Evolutionary conservation across 2,329 filamentous ascomycete species (phyloP), one percentile per base, ranked within the genome.

Genomic region (Fusarium denticulatum): DNA sequence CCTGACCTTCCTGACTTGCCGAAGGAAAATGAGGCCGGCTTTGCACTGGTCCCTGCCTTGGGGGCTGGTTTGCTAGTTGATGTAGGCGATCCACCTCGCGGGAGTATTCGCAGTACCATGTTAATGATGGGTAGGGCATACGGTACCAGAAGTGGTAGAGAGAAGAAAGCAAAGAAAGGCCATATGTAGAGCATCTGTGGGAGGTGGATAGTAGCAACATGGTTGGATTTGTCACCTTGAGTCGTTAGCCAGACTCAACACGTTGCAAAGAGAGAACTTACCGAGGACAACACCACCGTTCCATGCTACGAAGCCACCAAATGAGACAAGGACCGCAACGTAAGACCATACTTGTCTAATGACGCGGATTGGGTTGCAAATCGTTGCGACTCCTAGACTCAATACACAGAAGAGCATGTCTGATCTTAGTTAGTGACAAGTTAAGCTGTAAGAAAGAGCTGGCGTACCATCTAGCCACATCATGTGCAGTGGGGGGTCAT

Each of bases 171-270:
- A 65, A 97, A 91, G 71, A 97, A 93, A 0, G 95, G 92, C 93
- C 95, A 97, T 74, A 98, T 92, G 79, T 99, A 99, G 24, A 98
- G 91, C 89, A 99, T 93, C 82, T 99, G 96, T 0, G 96, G 89
- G 10, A 96, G 84, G 79, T 99, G 96, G 18, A 98, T 85, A 2
- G 95, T 96, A 2, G 95, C 95, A 37, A 96, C 88, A 79, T 99
- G 96, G 79, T 97, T 98, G 32, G 94, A 92, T 83, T 98, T 98
- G 83, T 99, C 96, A 42, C 95, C 94, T 94, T 63, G 7, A 28
- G 28, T 3, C 43, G 63, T 85, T 60, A 85, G 78, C 60, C 40
- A 9, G 28, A 46, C 11, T 43, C 7, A 55, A 28, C 28, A 14
- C 1, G 5, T 24, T 42, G 24, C 20, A 11, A 16, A 7, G 14